phyloP scores from a whole-genome alignment of 2,329 filamentous ascomycete species.

The Albophoma yamanashiensis region DNA sequence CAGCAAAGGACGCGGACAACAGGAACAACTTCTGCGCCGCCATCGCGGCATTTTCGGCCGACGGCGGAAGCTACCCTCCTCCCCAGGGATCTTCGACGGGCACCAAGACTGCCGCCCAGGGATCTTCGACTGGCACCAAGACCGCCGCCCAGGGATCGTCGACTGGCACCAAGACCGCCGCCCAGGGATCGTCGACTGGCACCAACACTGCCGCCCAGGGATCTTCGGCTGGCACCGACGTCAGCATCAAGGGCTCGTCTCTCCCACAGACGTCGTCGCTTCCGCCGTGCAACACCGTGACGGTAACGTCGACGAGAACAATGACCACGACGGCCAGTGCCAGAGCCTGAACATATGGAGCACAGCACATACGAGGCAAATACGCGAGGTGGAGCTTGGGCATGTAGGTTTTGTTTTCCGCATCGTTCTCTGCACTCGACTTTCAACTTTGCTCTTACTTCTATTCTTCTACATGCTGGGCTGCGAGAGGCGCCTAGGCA shows the following conservation, averaged over 20 bases:
- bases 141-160: no score
- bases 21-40: slow-evolving; percentile 55
- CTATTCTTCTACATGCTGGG: not conserved
- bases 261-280: not conserved
- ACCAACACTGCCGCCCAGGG: not conserved
- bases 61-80: slow-evolving; percentile 3
- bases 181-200: not conserved
- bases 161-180: no score
- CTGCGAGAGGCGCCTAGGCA: not conserved
- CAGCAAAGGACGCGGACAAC: slow-evolving; percentile 49
- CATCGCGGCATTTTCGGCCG: slow-evolving; percentile 33
- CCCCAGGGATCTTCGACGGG: not conserved
- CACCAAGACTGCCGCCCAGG: not conserved
- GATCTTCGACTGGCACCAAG: no score
- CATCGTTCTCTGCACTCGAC: not conserved
- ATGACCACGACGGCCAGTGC: slow-evolving; percentile 7
- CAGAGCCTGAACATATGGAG: slow-evolving; percentile 7
- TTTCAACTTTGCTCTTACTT: not conserved
- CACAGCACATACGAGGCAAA: not conserved
- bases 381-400: not conserved
- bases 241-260: not conserved
- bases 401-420: not conserved
- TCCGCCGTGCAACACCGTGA: slow-evolving; percentile 3
- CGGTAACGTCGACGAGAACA: slow-evolving; percentile 10
- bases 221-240: not conserved